phyloP scores from a whole-genome alignment of 148 eudicot genomes.

The Camellia sinensis region DNA sequence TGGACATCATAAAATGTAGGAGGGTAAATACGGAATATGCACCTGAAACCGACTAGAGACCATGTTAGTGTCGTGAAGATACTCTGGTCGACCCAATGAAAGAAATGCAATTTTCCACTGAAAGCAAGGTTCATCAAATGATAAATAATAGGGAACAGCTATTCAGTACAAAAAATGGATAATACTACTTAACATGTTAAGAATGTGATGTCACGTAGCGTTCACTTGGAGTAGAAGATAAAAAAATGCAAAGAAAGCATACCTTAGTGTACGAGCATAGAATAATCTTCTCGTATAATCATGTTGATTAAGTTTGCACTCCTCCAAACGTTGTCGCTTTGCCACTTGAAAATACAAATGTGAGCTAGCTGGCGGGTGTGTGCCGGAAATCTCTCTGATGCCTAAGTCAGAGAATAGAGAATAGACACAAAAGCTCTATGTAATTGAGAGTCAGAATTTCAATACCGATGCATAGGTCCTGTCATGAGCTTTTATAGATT shows the following conservation, averaged over 20 bases:
- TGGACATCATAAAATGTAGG: not conserved
- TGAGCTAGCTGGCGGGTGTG: too few relatives aligned
- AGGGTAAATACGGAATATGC: not conserved
- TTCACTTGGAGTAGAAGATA: not conserved
- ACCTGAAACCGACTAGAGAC: constrained; percentile 95
- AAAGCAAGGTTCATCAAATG: constrained; percentile 7
- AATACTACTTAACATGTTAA: not conserved
- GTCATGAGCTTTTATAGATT: too few relatives aligned
- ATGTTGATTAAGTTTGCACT: too few relatives aligned
- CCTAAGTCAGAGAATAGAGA: too few relatives aligned
- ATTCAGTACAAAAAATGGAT: not conserved
- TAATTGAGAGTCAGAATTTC: too few relatives aligned
- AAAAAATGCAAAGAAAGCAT: constrained; percentile 9
- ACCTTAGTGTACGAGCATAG: constrained; percentile 40
- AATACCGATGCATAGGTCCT: too few relatives aligned
- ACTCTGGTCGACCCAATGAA: constrained; percentile 90
- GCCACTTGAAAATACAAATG: too few relatives aligned
- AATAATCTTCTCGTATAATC: too few relatives aligned
- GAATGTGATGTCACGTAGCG: not conserved
- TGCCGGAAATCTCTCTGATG: too few relatives aligned
- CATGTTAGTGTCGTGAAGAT: constrained; percentile 72
- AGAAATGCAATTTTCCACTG: constrained; percentile 96
- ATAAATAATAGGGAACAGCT: constrained; percentile 5
- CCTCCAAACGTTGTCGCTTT: too few relatives aligned
- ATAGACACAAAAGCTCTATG: too few relatives aligned